Evolutionary conservation across 352 stramenopile species (phyloP).

Genomic region (Phytophthora pluvialis): DNA sequence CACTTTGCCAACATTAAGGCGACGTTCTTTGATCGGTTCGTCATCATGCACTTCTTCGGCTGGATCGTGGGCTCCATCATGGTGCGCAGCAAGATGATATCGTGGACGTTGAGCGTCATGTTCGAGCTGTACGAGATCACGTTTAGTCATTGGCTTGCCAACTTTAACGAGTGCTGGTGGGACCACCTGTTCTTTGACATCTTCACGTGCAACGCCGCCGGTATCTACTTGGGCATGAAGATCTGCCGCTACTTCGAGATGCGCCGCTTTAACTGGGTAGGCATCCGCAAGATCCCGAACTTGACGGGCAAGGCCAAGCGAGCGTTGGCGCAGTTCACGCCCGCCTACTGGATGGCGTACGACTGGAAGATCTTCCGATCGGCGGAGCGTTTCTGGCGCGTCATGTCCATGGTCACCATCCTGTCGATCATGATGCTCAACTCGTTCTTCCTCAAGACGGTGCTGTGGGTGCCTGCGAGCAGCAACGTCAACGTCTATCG

Average conservation of each 20-base stretch:
- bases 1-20: slow-evolving; percentile 78
- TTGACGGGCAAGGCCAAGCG: slow-evolving; percentile 81
- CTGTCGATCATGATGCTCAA: slow-evolving; percentile 95
- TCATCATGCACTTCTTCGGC: slow-evolving; percentile 91
- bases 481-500: slow-evolving; percentile 85
- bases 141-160: slow-evolving; percentile 92
- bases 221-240: slow-evolving; percentile 91
- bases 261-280: slow-evolving; percentile 91
- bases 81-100: slow-evolving; percentile 86
- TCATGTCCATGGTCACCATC: slow-evolving; percentile 91
- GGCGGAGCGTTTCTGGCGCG: slow-evolving; percentile 90
- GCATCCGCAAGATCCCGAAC: slow-evolving; percentile 86
- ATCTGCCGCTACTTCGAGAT: slow-evolving; percentile 89
- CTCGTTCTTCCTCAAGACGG: slow-evolving; percentile 96
- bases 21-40: slow-evolving; percentile 88
- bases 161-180: slow-evolving; percentile 97
- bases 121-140: slow-evolving; percentile 90
- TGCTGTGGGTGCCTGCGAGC: slow-evolving; percentile 89
- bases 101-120: slow-evolving; percentile 84
- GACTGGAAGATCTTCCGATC: slow-evolving; percentile 95
- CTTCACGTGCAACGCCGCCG: slow-evolving; percentile 93
- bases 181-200: slow-evolving; percentile 95
- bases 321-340: slow-evolving; percentile 90
- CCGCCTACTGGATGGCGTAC: slow-evolving; percentile 91
- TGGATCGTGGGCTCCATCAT: slow-evolving; percentile 90